Conservation (phyloP, 1,139 yeast species). For the Blastobotrys buckinghamii region DNA sequence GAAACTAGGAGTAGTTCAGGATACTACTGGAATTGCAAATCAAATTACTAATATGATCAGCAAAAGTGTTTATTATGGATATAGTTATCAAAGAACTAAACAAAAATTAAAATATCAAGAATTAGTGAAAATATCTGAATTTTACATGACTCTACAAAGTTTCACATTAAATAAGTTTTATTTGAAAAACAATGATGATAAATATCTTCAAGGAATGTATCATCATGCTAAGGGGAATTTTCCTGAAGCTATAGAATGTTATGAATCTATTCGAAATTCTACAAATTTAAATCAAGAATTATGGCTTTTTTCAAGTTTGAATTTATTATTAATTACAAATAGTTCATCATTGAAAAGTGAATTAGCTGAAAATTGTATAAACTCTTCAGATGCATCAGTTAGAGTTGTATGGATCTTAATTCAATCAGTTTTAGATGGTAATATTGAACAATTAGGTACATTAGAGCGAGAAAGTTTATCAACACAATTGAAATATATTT, state of each 20-base stretch:
- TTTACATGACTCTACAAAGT: neutral
- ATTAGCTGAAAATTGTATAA: neutral
- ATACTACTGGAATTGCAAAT: neutral
- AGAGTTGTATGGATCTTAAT: neutral
- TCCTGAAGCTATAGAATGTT: constrained; percentile 1
- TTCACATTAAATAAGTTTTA: constrained; percentile 4
- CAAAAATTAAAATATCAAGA: neutral
- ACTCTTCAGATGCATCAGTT: neutral
- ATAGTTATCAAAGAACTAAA: neutral
- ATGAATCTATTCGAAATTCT: neutral
- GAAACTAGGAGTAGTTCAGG: neutral
- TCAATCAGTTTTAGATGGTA: neutral
- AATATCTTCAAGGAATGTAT: constrained; percentile 3
- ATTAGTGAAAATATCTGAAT: neutral
- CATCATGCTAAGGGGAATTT: constrained; percentile 4
- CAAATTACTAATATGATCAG: neutral
- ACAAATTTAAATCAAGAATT: constrained; percentile 3
- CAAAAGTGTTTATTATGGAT: neutral
- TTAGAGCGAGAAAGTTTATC: neutral
- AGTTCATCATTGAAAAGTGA: neutral
- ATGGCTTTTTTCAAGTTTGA: constrained; percentile 4
- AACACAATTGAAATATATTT: neutral
- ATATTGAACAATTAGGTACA: neutral
- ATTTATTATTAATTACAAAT: neutral
- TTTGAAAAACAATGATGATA: neutral